These are phyloP conservation scores for Lathyrus aphaca DNA, from an alignment of 306 rosid genomes.

Conservation along the genomic window DNA sequence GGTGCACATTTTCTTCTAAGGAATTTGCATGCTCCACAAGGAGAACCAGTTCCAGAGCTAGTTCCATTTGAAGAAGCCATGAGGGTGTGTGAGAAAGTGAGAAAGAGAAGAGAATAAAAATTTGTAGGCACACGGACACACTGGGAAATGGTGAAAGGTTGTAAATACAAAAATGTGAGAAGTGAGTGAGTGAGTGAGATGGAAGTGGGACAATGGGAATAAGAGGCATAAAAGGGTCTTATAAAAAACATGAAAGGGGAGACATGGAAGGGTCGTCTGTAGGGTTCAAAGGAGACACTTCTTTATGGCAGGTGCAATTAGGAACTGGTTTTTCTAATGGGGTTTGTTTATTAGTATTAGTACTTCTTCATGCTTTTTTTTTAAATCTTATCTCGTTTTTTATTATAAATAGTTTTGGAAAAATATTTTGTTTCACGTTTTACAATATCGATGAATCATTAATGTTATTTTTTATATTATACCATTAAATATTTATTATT, in stretches of 20 bases:
- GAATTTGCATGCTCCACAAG: slow-evolving; percentile 99
- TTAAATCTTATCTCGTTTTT: too few relatives aligned
- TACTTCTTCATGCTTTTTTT: not conserved
- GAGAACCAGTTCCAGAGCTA: slow-evolving; percentile 59
- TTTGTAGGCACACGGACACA: slow-evolving; percentile 70
- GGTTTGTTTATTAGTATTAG: not conserved
- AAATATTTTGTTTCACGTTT: too few relatives aligned
- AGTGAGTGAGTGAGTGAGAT: slow-evolving; percentile 30
- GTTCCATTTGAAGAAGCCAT: slow-evolving; percentile 52
- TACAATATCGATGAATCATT: too few relatives aligned
- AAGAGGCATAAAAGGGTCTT: slow-evolving; percentile 49
- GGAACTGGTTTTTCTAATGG: slow-evolving; percentile 40
- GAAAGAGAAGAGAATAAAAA: slow-evolving; percentile 35
- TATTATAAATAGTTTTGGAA: too few relatives aligned
- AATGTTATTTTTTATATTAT: too few relatives aligned
- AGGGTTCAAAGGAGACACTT: slow-evolving; percentile 72
- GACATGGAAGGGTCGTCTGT: slow-evolving; percentile 64
- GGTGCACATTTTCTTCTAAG: slow-evolving; percentile 83
- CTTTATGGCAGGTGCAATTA: slow-evolving; percentile 51
- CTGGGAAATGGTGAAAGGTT: slow-evolving; percentile 72
- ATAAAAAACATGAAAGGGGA: slow-evolving; percentile 58
- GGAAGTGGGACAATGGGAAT: slow-evolving; percentile 54
- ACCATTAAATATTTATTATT: too few relatives aligned
- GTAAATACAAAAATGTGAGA: slow-evolving; percentile 32
- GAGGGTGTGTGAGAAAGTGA: slow-evolving; percentile 3